These are phyloP conservation scores for Balamuthia mandrillaris DNA, from an alignment of 208 protist species.

Conservation along the genomic window DNA sequence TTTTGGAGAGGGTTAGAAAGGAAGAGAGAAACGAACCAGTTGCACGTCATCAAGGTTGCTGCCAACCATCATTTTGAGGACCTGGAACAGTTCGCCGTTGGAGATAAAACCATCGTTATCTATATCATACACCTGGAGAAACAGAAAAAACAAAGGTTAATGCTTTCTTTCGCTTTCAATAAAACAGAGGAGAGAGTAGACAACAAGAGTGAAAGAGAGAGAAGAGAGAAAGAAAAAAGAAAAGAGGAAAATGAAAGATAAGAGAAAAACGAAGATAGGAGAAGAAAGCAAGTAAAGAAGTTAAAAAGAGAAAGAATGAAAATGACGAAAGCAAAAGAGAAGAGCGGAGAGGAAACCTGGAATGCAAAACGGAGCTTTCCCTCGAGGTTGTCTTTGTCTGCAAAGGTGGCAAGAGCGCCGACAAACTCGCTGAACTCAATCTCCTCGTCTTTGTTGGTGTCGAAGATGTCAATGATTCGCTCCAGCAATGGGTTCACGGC, in stretches of 20 bases:
- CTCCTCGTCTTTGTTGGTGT: constrained; percentile 75
- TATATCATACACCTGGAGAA: constrained; percentile 83
- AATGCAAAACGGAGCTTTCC: constrained; percentile 73
- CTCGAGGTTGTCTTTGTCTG: constrained; percentile 58
- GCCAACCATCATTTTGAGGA: constrained; percentile 87
- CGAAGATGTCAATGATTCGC: constrained; percentile 78
- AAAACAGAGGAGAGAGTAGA: too few relatives aligned
- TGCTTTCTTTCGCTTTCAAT: too few relatives aligned
- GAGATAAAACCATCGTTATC: constrained; percentile 81
- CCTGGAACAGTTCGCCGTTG: constrained; percentile 82
- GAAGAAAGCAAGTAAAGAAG: background rate
- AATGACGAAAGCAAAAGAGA: background rate
- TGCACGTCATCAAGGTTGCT: constrained; percentile 74
- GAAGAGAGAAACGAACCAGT: constrained; percentile 44
- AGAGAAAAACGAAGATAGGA: background rate
- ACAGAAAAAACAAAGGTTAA: too few relatives aligned
- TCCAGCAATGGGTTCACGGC: constrained; percentile 68
- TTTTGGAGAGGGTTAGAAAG: background rate
- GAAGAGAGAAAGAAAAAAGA: background rate
- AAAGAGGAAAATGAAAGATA: background rate
- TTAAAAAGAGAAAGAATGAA: background rate
- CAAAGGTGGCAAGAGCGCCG: constrained; percentile 70
- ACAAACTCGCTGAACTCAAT: constrained; percentile 84
- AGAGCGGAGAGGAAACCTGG: background rate
- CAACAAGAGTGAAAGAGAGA: background rate